Evolutionary conservation across 176 grass and related monocot species (phyloP), one percentile per base, ranked within the genome.

Genomic region (Dactylis glomerata): DNA sequence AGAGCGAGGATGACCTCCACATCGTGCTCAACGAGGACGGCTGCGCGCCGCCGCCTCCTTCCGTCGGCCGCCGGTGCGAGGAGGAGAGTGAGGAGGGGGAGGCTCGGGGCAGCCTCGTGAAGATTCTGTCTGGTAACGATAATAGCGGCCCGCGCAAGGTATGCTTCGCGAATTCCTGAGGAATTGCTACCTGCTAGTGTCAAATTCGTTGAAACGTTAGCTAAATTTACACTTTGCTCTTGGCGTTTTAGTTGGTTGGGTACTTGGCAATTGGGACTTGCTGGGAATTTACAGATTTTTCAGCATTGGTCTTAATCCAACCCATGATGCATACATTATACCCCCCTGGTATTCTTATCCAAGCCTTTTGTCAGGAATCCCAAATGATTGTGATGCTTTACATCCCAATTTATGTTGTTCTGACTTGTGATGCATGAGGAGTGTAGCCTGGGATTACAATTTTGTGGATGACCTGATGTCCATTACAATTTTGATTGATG

Each of bases 11-110:
- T 68, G 92, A 90, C 49, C 81, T 94, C 65, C 88, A 42, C 79
- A 94, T 94, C 80, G 88, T 92, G 71, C 85, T 97, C 67, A 97
- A 97, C 76, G 90, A 94, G 76, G 86, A 87, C 3, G 86, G 77
- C 41, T 31, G 70, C 56, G 59, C 80, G 31, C 72, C 65, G 16
- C 85, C 57, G 31, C 83, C 65, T 73, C 80, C 78, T 22, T 57
- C 81, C 52, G 73, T 50, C 58, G 61, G 12, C 56, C 41, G 41
- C n/a, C 40, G 55, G 50, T 55, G 57, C 52, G 67, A 69, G 31
- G 80, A 85, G 83, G 75, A 61, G 27, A 36, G 68, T 13, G 92
- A 87, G 50, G 90, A 90, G 16, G 79, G 78, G 77, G 66, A 89
- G 38, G 72, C 77, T 90, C 73, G 30, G 58, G 36, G 77, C 59